Evolutionary conservation across 805 yeast species (phyloP), one percentile per base, ranked within the genome.

Genomic region (Suhomyces xylopsoci): DNA sequence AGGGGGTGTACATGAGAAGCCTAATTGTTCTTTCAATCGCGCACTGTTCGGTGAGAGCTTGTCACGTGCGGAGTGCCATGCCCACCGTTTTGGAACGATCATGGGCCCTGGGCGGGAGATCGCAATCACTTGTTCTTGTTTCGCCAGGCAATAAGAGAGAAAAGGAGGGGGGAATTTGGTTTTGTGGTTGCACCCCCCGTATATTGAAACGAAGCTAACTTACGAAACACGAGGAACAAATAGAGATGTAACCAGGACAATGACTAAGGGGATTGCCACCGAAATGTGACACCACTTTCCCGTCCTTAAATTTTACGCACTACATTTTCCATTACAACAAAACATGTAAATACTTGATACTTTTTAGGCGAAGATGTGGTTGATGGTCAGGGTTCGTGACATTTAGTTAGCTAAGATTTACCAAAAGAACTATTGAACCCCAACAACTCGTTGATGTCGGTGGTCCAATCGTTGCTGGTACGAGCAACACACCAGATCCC

Each of bases 401-500:
- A 7, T 5, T 2, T 32, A 32, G 17, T 6, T 32, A 30, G 14
- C 42, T 38, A 38, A 38, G 42, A 38, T 30, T 47, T 47, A 6
- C 49, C 51, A 66, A 92, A 92, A 51, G 90, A 81, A 10, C 91
- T 84, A 66, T 92, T 92, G 77, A 92, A 92, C 1, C 97, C 97
- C 44, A 92, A 70, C 53, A 92, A 77, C 60, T 89, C 92, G 62
- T 92, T 93, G 51, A 93, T 84, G 32, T 96, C 96, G 53, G 81
- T 81, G 1, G 92, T 91, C 98, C 98, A 93, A 64, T 93, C 97
- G 58, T 87, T 86, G 56, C 85, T 90, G 7, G 86, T 79, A 54
- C 84, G 80, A 0, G 96, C 89, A 3, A 93, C 85, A 69, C 97
- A 92, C 85, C 94, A 91, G 14, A 92, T 84, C 0, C 97, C 96